A percentile compares a stretch with the other conserved stretches of the same genome.
phyloP scores from a whole-genome alignment of 73 alveolate species.

The Paramecium octaurelia region DNA sequence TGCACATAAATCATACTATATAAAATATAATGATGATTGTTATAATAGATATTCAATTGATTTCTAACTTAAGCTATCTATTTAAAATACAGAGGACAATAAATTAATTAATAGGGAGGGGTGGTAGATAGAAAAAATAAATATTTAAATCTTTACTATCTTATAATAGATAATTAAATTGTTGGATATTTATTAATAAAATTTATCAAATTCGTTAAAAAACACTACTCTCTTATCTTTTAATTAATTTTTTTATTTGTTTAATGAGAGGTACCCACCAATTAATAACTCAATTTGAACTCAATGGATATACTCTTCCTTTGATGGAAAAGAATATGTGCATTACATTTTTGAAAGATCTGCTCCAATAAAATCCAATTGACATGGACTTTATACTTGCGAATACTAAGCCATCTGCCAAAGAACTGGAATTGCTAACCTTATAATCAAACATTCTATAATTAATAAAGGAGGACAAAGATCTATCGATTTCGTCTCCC shows the following conservation, averaged over 20 bases:
- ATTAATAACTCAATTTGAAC: not conserved
- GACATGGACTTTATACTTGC: not conserved
- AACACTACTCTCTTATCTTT: slow-evolving; percentile 3
- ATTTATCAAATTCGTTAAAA: slow-evolving; percentile 14
- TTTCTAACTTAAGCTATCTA: not conserved
- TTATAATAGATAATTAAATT: not conserved
- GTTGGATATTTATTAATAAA: not conserved
- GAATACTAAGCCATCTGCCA: not conserved
- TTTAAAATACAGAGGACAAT: not conserved
- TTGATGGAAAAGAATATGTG: not conserved
- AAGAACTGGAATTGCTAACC: not conserved
- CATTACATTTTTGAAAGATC: not conserved
- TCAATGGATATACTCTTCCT: not conserved
- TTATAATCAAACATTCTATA: not conserved
- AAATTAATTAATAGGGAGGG: not conserved
- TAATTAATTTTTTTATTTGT: slow-evolving; percentile 17
- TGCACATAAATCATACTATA: not conserved
- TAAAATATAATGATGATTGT: not conserved
- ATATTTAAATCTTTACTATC: not conserved
- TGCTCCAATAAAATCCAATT: not conserved
- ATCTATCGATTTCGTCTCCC: not conserved
- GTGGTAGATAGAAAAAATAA: not conserved
- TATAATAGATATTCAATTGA: not conserved
- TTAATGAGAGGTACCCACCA: slow-evolving; percentile 38
- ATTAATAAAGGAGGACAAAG: not conserved